Evolutionary conservation across 495 filamentous ascomycete species (phyloP), one percentile per base, ranked within the genome.

Genomic region (Lineolata rhizophorae): DNA sequence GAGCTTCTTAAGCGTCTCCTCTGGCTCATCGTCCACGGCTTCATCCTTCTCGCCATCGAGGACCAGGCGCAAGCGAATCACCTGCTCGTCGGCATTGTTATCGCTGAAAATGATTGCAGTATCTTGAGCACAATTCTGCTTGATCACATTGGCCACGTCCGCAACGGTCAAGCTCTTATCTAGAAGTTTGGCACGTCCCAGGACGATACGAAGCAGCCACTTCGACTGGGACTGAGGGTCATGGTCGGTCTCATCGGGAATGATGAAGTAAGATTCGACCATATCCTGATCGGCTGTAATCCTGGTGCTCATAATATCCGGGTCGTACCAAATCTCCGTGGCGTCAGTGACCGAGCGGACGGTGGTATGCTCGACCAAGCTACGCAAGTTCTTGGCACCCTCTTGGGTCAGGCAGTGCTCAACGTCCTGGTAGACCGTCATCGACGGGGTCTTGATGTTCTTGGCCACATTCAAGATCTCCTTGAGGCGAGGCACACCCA

Each of bases 401-500:
- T 87, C 76, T 49, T 90, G 72, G 29, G 71, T 65, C 14, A 59
- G 58, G 3, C 54, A 55, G 30, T 58, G 58, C 5, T 53, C 44
- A 12, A 57, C 55, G 26, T 74, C 61, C 39, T 87, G 70, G 45
- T 82, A 92, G n/a, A 99, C 79, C 28, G 75, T 71, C 85, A 94
- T 94, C 11, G 81, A 84, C 4, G 87, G 87, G 0, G 87, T 99
- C 64, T 99, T 99, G 61, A 99, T 92, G 48, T 94, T 90, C 36
- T 71, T 78, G 2, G 87, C 85, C 26, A 95, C 77, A 49, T 99
- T 95, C 22, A 99, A 60, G 68, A 99, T 95, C 56, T 99, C 87
- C 67, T 99, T 99, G 13, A 99, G 64, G 67, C 87, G 84, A 29
- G 87, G 87, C 16, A 99, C 87, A 77, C 87, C 87, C 32, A 95